These are phyloP conservation scores for Penicillium desertorum DNA, from an alignment of 495 filamentous ascomycete genomes.

Conservation along the genomic window DNA sequence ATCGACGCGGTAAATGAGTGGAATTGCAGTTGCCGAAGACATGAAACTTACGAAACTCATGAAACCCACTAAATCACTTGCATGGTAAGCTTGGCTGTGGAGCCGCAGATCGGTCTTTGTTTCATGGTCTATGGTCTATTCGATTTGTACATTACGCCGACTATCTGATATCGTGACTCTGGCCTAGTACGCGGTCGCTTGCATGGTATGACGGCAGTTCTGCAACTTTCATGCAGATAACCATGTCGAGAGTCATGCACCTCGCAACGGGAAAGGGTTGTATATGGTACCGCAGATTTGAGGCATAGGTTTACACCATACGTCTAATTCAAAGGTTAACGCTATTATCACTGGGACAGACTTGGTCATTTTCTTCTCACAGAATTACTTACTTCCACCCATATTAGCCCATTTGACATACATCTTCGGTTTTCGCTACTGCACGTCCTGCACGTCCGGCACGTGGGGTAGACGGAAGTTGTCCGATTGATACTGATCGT, in stretches of 20 bases:
- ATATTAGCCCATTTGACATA: not conserved
- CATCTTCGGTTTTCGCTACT: not conserved
- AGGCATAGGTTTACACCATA: not conserved
- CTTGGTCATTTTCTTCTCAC: too few species aligned
- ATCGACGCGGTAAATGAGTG: too few species aligned
- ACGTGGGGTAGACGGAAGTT: slow-evolving; percentile 11
- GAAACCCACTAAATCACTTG: slow-evolving; percentile 1
- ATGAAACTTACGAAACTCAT: not conserved
- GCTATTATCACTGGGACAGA: not conserved
- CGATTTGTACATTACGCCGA: not conserved
- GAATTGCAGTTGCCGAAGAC: not conserved
- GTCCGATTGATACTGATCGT: slow-evolving; percentile 11
- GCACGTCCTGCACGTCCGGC: slow-evolving; percentile 15
- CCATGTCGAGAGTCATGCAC: not conserved
- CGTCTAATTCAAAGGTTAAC: not conserved
- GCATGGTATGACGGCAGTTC: not conserved
- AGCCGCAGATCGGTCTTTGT: slow-evolving; percentile 3
- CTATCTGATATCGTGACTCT: not conserved
- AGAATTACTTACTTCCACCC: not conserved
- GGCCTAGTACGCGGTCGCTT: not conserved
- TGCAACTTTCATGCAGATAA: not conserved
- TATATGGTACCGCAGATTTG: not conserved
- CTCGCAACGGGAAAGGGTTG: not conserved
- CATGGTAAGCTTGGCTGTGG: slow-evolving; percentile 5
- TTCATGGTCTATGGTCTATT: not conserved